Percentiles rank a stretch among this genome's conserved stretches.
Evolutionary conservation across 495 filamentous ascomycete genomes (phyloP).

Genomic region (Hypoxylon subgilvum): DNA sequence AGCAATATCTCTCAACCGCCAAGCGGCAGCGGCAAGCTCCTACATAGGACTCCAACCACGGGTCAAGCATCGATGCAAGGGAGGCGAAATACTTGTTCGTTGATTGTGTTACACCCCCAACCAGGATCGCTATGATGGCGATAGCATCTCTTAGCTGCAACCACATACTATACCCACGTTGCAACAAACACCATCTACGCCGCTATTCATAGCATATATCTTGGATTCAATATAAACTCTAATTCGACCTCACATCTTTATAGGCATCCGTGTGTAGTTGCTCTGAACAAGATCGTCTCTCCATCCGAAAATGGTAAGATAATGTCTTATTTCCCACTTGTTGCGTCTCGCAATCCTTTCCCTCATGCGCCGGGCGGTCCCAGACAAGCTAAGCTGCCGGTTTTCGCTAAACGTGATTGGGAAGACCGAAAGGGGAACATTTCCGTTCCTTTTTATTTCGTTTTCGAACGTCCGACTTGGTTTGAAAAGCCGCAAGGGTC

Average conservation of each 20-base stretch:
- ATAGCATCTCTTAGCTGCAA: not conserved
- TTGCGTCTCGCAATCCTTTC: not conserved
- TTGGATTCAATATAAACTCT: conserved; percentile 16
- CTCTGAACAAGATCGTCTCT: not conserved
- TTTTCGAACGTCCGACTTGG: conserved; percentile 9
- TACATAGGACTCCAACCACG: not conserved
- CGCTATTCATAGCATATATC: conserved; percentile 4
- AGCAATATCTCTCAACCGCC: conserved; percentile 4
- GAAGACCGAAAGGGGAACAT: not conserved
- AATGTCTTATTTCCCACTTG: conserved; percentile 12
- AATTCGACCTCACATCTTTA: conserved; percentile 17
- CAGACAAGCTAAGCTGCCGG: conserved; percentile 5
- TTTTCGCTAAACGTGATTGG: conserved; percentile 8
- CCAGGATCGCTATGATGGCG: conserved; percentile 1
- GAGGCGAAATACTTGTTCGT: not conserved
- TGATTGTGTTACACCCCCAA: not conserved
- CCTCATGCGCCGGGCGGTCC: conserved; percentile 6
- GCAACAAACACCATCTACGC: conserved; percentile 7
- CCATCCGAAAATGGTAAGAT: not conserved
- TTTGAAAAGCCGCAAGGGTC: conserved; percentile 4
- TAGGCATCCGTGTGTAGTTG: not conserved
- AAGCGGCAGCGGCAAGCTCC: not conserved
- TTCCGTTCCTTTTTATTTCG: no score
- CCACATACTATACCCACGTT: conserved; percentile 4
- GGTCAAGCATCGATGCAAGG: conserved; percentile 14